These are phyloP conservation scores for Coprinopsis sp. DNA, from an alignment of 768 basidiomycete genomes.

Conservation along the genomic window DNA sequence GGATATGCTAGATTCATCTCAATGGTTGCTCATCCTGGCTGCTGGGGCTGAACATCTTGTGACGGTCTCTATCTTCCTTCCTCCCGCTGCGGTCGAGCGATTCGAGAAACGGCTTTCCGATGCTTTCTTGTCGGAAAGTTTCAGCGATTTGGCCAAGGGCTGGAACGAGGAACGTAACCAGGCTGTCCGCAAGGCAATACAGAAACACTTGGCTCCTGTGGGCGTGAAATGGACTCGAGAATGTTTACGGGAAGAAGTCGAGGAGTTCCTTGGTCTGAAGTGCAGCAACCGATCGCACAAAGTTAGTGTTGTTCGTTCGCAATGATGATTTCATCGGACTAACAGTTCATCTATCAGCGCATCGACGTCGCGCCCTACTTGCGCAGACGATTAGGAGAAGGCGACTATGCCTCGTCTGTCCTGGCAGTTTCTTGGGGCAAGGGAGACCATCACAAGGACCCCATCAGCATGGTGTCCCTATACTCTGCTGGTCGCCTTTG, in stretches of 20 bases:
- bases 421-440: conserved; percentile 93
- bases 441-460: conserved; percentile 90
- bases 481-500: conserved; percentile 90
- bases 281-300: conserved; percentile 66
- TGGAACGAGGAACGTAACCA: conserved; percentile 88
- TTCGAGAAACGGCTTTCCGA: conserved; percentile 75
- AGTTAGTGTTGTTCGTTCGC: conserved; percentile 51
- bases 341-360: conserved; percentile 44
- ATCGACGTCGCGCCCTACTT: conserved; percentile 77
- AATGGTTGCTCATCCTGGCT: conserved; percentile 86
- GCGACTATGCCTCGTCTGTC: conserved; percentile 70
- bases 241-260: conserved; percentile 84
- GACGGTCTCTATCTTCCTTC: conserved; percentile 65
- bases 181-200: conserved; percentile 73
- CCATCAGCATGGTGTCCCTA: conserved; percentile 77
- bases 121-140: conserved; percentile 80
- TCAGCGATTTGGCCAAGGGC: conserved; percentile 76
- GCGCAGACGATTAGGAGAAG: conserved; percentile 57
- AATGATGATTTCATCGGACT: conserved; percentile 1
- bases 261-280: conserved; percentile 70
- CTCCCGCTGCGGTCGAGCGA: conserved; percentile 52
- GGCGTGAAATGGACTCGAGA: conserved; percentile 88
- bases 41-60: conserved; percentile 90
- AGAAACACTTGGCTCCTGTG: conserved; percentile 77
- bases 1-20: conserved; percentile 65